These are phyloP conservation scores for Russula dissimulans DNA, from an alignment of 768 basidiomycete species.

Conservation along the genomic window DNA sequence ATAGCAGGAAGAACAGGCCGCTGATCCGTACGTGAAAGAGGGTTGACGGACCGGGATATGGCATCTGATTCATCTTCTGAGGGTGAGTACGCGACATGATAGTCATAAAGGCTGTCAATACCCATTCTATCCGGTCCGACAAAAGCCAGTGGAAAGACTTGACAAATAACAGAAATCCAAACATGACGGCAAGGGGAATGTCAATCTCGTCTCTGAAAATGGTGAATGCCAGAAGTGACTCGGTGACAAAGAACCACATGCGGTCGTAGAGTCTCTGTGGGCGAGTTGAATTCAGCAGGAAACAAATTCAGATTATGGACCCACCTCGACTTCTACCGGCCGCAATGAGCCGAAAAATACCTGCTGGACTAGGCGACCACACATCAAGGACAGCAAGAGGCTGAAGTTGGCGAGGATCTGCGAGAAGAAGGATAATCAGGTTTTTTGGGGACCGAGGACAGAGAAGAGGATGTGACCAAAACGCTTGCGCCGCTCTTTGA, in stretches of 20 bases:
- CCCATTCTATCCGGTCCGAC: conserved; percentile 93
- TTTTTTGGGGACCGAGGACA: not conserved
- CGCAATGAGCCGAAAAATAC: conserved; percentile 89
- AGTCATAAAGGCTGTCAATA: conserved; percentile 30
- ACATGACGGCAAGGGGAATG: conserved; percentile 87
- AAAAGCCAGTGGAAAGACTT: conserved; percentile 99
- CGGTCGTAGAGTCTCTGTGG: conserved; percentile 89
- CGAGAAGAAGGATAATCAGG: not conserved
- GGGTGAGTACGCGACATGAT: not conserved
- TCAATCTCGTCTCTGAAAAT: conserved; percentile 97
- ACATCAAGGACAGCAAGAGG: conserved; percentile 63
- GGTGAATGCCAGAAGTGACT: conserved; percentile 90
- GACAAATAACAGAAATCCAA: conserved; percentile 86
- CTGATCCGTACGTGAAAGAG: conserved; percentile 84
- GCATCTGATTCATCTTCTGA: conserved; percentile 89
- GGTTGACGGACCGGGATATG: conserved; percentile 73
- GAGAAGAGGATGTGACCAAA: conserved; percentile 45
- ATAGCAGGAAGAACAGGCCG: conserved; percentile 63
- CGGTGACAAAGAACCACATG: conserved; percentile 96
- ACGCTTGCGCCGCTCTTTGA: conserved; percentile 89
- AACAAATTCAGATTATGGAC: conserved; percentile 16
- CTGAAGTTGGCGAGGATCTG: conserved; percentile 90
- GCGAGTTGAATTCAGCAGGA: not conserved
- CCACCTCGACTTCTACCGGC: conserved; percentile 85
- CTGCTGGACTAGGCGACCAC: conserved; percentile 69